A percentile compares a stretch with the other conserved stretches of the same genome.
Evolutionary conservation across 768 basidiomycete species (phyloP).

Genomic region (Megacollybia marginata): DNA sequence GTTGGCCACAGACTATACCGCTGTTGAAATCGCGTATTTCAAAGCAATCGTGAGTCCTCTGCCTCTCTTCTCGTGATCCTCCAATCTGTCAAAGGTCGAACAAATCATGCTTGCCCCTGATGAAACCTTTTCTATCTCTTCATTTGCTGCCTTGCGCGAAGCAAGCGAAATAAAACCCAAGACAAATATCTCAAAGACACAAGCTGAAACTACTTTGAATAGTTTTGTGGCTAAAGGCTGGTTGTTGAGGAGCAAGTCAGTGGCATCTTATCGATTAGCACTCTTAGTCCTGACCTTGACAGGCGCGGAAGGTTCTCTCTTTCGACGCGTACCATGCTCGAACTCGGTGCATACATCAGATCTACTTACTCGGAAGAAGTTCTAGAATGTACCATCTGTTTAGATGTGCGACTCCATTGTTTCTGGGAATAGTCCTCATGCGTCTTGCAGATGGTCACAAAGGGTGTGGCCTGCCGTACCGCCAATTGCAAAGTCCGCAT

Average conservation of each 20-base stretch:
- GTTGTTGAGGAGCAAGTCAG: conserved; percentile 69
- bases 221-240: conserved; percentile 84
- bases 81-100: conserved; percentile 51
- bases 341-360: conserved; percentile 68
- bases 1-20: conserved; percentile 75
- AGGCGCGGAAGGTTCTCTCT: conserved; percentile 70
- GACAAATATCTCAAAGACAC: conserved; percentile 62
- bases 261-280: conserved; percentile 4
- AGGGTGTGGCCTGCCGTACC: conserved; percentile 55
- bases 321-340: conserved; percentile 65
- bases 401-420: conserved; percentile 40
- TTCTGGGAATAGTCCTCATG: not conserved
- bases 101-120: conserved; percentile 79
- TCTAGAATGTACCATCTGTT: conserved; percentile 67
- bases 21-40: conserved; percentile 78
- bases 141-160: conserved; percentile 70
- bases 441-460: conserved; percentile 51
- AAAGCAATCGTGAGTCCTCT: conserved; percentile 59
- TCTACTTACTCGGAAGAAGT: conserved; percentile 65
- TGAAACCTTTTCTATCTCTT: conserved; percentile 70
- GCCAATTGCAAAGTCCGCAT: conserved; percentile 56
- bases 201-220: conserved; percentile 61
- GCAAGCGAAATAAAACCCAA: conserved; percentile 50
- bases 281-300: conserved; percentile 1
- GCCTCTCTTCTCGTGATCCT: not conserved